phyloP scores from a whole-genome alignment of 2,329 filamentous ascomycete genomes.

The Fusarium gaditjirri region DNA sequence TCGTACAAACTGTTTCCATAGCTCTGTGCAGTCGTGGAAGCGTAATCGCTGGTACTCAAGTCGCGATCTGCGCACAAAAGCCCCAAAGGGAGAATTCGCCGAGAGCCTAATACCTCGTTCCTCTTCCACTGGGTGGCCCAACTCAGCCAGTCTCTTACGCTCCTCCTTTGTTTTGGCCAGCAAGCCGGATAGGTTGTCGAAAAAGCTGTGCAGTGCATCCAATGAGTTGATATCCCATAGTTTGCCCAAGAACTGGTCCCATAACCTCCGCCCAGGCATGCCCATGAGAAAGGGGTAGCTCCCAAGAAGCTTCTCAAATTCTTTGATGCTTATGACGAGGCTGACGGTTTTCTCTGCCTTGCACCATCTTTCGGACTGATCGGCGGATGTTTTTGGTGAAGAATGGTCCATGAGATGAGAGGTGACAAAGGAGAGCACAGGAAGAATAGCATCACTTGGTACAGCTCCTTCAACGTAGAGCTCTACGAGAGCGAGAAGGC shows the following conservation, averaged over 20 bases:
- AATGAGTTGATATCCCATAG: constrained; percentile 88
- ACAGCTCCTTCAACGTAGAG: constrained; percentile 81
- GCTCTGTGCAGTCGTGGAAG: constrained; percentile 79
- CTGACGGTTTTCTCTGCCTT: constrained; percentile 62
- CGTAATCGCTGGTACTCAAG: constrained; percentile 83
- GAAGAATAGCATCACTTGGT: constrained; percentile 75
- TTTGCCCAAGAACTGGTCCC: constrained; percentile 83
- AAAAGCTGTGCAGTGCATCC: constrained; percentile 82
- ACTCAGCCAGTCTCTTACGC: constrained; percentile 63
- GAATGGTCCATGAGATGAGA: constrained; percentile 70
- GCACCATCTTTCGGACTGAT: constrained; percentile 54
- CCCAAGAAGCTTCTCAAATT: constrained; percentile 68
- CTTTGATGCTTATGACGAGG: constrained; percentile 64
- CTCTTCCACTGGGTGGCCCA: constrained; percentile 55
- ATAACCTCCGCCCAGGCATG: constrained; percentile 82
- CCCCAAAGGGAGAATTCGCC: constrained; percentile 80
- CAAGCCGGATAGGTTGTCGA: constrained; percentile 67
- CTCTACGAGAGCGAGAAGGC: constrained; percentile 81
- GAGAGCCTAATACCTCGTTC: constrained; percentile 70
- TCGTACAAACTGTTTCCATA: constrained; percentile 85
- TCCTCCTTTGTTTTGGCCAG: constrained; percentile 72
- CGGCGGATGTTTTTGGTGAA: constrained; percentile 44
- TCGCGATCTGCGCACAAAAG: constrained; percentile 79
- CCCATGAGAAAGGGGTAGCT: constrained; percentile 63
- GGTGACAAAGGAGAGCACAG: constrained; percentile 82